Evolutionary conservation across 2,329 filamentous ascomycete species (phyloP).

Genomic region (Neofusicoccum ribis): DNA sequence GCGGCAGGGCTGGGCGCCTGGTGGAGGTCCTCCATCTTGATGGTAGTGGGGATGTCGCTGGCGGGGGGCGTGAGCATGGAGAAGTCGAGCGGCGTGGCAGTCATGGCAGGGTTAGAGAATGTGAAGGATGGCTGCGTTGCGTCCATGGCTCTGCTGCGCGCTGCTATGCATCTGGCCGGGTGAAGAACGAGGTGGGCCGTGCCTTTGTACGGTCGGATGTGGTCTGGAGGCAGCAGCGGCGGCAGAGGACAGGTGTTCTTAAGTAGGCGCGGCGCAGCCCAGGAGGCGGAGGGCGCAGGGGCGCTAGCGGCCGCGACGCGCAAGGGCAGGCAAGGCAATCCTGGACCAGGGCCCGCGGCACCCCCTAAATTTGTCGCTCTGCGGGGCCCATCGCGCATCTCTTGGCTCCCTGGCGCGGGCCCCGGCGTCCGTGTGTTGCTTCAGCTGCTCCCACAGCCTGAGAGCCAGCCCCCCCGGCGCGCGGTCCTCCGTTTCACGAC

Average conservation of each 20-base stretch:
- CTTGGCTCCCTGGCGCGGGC: background rate
- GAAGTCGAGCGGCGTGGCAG: conserved; percentile 13
- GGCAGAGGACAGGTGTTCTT: conserved; percentile 19
- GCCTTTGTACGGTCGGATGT: conserved; percentile 17
- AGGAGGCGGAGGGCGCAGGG: conserved; percentile 7
- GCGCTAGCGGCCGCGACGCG: background rate
- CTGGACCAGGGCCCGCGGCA: background rate
- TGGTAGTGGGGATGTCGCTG: conserved; percentile 27
- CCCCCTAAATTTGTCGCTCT: conserved; percentile 8
- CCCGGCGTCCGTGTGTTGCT: conserved; percentile 3
- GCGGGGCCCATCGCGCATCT: conserved; percentile 5
- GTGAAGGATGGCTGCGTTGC: conserved; percentile 1
- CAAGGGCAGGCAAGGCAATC: background rate
- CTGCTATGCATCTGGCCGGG: conserved; percentile 10
- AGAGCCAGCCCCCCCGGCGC: too few relatives aligned
- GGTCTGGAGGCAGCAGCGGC: conserved; percentile 12
- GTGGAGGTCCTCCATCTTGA: conserved; percentile 45
- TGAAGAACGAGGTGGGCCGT: conserved; percentile 9
- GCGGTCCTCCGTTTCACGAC: conserved; percentile 11
- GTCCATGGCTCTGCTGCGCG: conserved; percentile 6
- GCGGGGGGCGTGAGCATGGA: conserved; percentile 7
- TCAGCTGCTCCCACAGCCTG: conserved; percentile 6
- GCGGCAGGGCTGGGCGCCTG: conserved; percentile 24
- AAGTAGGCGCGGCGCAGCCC: conserved; percentile 10
- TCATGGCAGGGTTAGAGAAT: conserved; percentile 8